These are phyloP conservation scores for Quercus glauca DNA, from an alignment of 306 rosid species.

Conservation along the genomic window DNA sequence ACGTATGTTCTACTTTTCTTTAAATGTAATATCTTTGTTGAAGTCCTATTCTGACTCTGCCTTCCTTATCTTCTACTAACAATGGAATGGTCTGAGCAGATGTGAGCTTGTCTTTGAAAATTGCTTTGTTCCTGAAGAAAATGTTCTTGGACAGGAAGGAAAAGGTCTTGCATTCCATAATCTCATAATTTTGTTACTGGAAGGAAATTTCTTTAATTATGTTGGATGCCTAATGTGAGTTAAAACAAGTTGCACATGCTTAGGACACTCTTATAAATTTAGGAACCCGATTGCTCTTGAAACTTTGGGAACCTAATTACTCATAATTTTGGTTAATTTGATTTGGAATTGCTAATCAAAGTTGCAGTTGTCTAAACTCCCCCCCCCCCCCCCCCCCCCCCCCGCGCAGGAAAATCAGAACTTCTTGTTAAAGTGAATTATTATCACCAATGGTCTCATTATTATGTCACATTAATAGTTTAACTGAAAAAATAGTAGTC, in stretches of 20 bases:
- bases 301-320: background rate
- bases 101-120: slow-evolving; percentile 98
- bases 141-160: slow-evolving; percentile 91
- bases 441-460: background rate
- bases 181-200: slow-evolving; percentile 13
- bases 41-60: slow-evolving; percentile 6
- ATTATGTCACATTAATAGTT: background rate
- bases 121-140: slow-evolving; percentile 93
- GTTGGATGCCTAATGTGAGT: background rate
- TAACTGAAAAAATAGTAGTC: background rate
- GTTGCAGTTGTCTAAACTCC: background rate
- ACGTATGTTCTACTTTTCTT: slow-evolving; percentile 60
- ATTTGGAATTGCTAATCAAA: background rate
- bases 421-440: background rate
- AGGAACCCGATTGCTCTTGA: background rate
- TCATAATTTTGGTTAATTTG: background rate
- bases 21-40: slow-evolving; percentile 10
- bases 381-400: accelerated
- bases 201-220: slow-evolving; percentile 8
- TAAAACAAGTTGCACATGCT: background rate
- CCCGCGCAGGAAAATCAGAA: background rate
- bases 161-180: slow-evolving; percentile 56
- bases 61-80: slow-evolving; percentile 31
- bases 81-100: slow-evolving; percentile 49
- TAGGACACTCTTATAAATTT: background rate